Conservation (phyloP, 2,329 filamentous ascomycete genomes). For the Ilyonectria robusta region DNA sequence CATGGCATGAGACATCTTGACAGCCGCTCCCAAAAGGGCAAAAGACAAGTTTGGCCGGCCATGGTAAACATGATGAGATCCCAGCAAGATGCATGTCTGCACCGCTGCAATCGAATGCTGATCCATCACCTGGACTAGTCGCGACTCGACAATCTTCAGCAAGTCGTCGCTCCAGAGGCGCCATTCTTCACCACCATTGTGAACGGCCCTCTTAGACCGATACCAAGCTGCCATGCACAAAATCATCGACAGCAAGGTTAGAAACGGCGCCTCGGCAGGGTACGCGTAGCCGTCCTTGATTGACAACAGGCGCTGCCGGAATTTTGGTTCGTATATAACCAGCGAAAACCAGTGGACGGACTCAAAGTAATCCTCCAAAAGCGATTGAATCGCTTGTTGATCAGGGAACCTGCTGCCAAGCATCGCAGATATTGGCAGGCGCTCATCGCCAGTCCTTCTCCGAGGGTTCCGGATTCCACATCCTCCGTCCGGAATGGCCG, state of each 20-base stretch:
- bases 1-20: conserved; percentile 11
- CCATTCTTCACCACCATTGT: neutral
- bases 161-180: neutral
- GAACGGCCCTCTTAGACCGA: neutral
- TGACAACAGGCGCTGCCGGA: conserved; percentile 51
- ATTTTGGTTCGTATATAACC: conserved; percentile 58
- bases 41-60: neutral
- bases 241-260: conserved; percentile 54
- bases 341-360: conserved; percentile 61
- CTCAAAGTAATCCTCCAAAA: conserved; percentile 58
- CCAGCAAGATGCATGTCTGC: neutral
- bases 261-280: conserved; percentile 53
- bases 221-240: conserved; percentile 34
- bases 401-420: conserved; percentile 22
- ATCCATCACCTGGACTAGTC: neutral
- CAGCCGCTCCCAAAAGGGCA: neutral
- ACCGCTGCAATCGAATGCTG: neutral
- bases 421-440: conserved; percentile 22
- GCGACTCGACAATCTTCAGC: neutral
- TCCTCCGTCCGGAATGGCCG: conserved; percentile 24
- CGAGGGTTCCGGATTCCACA: neutral
- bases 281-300: conserved; percentile 52
- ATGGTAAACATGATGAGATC: neutral
- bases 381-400: conserved; percentile 7
- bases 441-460: conserved; percentile 6